These are phyloP conservation scores for Grigorovia transvaalensis DNA, from an alignment of 805 yeast species.

Conservation along the genomic window DNA sequence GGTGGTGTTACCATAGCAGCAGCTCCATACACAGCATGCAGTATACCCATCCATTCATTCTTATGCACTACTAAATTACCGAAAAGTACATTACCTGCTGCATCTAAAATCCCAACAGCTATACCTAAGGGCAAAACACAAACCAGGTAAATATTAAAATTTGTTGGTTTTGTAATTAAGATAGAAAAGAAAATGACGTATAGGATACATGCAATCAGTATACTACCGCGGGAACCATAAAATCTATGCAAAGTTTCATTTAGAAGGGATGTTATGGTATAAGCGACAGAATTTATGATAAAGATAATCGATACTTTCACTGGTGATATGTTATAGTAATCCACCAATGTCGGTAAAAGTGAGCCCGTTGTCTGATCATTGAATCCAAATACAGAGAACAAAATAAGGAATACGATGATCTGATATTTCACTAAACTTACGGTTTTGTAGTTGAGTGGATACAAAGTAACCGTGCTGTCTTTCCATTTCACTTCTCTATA, in stretches of 20 bases:
- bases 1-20: conserved; percentile 68
- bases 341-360: conserved; percentile 24
- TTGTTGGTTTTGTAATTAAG: conserved; percentile 17
- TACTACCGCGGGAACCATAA: conserved; percentile 25
- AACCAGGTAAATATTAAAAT: conserved; percentile 14
- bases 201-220: conserved; percentile 13
- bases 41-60: conserved; percentile 47
- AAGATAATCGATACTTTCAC: conserved; percentile 24
- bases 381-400: conserved; percentile 26
- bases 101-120: conserved; percentile 26
- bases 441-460: conserved; percentile 20
- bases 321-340: conserved; percentile 18
- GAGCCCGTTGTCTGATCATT: conserved; percentile 29
- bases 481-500: conserved; percentile 13
- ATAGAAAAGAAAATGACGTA: conserved; percentile 14
- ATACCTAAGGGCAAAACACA: conserved; percentile 27
- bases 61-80: conserved; percentile 34
- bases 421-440: conserved; percentile 21
- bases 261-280: conserved; percentile 21
- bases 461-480: conserved; percentile 17
- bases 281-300: conserved; percentile 23
- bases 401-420: conserved; percentile 17
- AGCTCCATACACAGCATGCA: conserved; percentile 62
- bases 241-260: conserved; percentile 21
- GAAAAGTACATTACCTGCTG: conserved; percentile 25